These are phyloP conservation scores for Colletotrichum sublineola DNA, from an alignment of 2,329 filamentous ascomycete genomes.

Conservation along the genomic window DNA sequence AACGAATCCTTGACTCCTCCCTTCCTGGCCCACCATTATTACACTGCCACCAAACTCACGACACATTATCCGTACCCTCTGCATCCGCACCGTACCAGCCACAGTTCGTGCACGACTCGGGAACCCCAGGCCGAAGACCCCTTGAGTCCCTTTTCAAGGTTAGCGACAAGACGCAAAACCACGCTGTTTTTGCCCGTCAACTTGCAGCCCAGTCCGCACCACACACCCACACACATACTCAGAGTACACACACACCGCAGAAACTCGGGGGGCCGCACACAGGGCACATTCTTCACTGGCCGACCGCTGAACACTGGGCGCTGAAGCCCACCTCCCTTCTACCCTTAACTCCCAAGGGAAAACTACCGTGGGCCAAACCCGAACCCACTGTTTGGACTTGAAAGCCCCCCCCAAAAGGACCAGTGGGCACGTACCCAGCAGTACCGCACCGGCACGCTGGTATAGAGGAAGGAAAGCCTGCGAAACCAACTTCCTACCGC, in stretches of 20 bases:
- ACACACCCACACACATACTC: not conserved
- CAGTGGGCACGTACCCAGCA: conserved; percentile 35
- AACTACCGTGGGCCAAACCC: conserved; percentile 3
- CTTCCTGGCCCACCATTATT: not conserved
- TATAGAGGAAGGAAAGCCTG: conserved; percentile 34
- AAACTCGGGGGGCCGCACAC: conserved; percentile 11
- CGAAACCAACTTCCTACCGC: conserved; percentile 39
- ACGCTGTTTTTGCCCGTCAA: conserved; percentile 19
- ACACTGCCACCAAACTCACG: not conserved
- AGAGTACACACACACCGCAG: conserved; percentile 8
- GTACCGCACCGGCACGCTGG: conserved; percentile 32
- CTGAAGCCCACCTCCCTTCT: conserved; percentile 17
- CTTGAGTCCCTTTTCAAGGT: conserved; percentile 23
- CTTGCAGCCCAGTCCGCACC: conserved; percentile 2
- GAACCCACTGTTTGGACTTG: conserved; percentile 39
- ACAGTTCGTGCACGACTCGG: conserved; percentile 39
- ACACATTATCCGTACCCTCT: not conserved
- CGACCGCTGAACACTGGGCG: conserved; percentile 14
- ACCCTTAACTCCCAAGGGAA: conserved; percentile 22
- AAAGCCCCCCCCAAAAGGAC: conserved; percentile 26
- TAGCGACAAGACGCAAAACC: conserved; percentile 33
- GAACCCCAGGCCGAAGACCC: conserved; percentile 35
- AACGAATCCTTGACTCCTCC: conserved; percentile 17
- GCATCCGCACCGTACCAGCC: conserved; percentile 26
- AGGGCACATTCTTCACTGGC: conserved; percentile 30